Evolutionary conservation across 2,329 filamentous ascomycete genomes (phyloP).

Genomic region (Colletotrichum sp.): DNA sequence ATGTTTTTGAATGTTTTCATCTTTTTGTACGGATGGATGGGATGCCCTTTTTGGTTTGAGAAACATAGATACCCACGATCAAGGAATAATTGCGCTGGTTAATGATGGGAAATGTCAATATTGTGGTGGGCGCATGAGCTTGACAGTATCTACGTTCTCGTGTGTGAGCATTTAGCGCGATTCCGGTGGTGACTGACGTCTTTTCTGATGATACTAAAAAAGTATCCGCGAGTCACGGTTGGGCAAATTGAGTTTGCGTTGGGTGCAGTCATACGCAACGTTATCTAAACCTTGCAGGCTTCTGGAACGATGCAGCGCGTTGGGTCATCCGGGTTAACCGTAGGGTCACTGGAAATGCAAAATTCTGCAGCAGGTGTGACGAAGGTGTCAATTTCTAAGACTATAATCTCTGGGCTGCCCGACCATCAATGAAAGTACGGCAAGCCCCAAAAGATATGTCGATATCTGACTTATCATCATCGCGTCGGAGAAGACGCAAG

Average conservation of each 20-base stretch:
- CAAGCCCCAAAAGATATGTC: neutral
- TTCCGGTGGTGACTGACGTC: neutral
- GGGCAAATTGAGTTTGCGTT: neutral
- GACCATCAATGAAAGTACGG: slow-evolving; percentile 7
- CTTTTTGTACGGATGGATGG: neutral
- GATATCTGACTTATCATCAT: slow-evolving; percentile 10
- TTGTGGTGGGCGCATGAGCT: neutral
- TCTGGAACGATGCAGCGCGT: neutral
- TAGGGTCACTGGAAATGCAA: neutral
- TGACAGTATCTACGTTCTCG: neutral
- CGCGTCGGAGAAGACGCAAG: slow-evolving; percentile 19
- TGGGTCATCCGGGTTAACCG: neutral
- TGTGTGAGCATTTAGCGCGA: neutral
- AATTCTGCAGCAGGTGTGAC: neutral
- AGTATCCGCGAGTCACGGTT: neutral
- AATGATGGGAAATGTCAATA: neutral
- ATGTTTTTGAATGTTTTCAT: neutral
- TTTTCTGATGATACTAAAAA: neutral
- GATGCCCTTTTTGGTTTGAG: neutral
- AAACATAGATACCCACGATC: slow-evolving; percentile 17
- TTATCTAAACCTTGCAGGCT: neutral
- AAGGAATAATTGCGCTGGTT: neutral
- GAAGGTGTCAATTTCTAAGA: neutral
- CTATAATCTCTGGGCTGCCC: neutral
- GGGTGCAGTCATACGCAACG: neutral